Evolutionary conservation across 352 stramenopile species (phyloP).

Genomic region (Phytophthora hybrid): DNA sequence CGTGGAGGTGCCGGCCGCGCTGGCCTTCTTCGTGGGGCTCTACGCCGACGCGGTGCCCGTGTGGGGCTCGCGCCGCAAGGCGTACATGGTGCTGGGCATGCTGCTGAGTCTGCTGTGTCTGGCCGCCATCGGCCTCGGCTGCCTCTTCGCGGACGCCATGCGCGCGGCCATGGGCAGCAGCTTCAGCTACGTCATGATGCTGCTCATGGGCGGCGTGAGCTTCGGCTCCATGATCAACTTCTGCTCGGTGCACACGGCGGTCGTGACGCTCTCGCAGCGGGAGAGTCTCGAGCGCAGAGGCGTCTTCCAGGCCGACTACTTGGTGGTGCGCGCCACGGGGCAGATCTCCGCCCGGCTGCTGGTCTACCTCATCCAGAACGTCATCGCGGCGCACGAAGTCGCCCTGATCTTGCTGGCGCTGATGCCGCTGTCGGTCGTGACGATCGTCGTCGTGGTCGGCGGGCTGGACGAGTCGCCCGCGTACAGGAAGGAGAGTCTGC

Average conservation of each 20-base stretch:
- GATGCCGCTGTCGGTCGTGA: constrained; percentile 40
- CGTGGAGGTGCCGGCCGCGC: constrained; percentile 70
- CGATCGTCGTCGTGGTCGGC: constrained; percentile 38
- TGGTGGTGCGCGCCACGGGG: constrained; percentile 42
- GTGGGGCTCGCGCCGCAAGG: constrained; percentile 75
- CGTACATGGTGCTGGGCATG: constrained; percentile 84
- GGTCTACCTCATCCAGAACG: constrained; percentile 40
- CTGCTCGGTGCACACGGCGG: constrained; percentile 53
- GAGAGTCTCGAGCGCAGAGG: constrained; percentile 51
- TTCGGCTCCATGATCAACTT: constrained; percentile 67
- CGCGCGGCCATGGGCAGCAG: constrained; percentile 15
- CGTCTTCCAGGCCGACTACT: constrained; percentile 59
- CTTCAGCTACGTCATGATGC: constrained; percentile 50
- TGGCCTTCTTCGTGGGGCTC: constrained; percentile 88
- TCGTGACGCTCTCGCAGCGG: constrained; percentile 60
- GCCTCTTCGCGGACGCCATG: constrained; percentile 31
- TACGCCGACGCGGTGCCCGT: constrained; percentile 56
- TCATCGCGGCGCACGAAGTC: constrained; percentile 29
- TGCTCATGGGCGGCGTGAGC: constrained; percentile 49
- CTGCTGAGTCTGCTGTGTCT: constrained; percentile 44
- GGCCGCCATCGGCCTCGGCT: constrained; percentile 32
- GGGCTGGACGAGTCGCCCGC: constrained; percentile 29
- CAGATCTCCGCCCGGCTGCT: constrained; percentile 41
- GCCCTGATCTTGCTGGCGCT: constrained; percentile 42
- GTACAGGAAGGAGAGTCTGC: constrained; percentile 33